Evolutionary conservation across 2,329 filamentous ascomycete genomes (phyloP).

Genomic region (Trichoderma cornu-damae): DNA sequence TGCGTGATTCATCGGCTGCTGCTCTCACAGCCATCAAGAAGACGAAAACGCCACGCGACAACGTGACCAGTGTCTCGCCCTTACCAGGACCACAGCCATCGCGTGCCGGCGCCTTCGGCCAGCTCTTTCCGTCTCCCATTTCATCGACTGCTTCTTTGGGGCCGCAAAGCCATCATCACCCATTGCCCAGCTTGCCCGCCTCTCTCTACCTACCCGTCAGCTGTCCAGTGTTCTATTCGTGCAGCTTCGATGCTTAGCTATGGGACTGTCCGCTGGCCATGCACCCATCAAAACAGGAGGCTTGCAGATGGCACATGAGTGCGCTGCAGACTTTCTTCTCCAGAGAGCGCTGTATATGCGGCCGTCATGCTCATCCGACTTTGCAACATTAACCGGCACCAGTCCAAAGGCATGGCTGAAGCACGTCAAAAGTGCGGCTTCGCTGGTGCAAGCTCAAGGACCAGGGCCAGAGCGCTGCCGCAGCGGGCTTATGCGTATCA

Average conservation of each 20-base stretch:
- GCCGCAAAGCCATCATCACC: background rate
- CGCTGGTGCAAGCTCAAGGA: slow-evolving; percentile 16
- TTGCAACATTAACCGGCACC: slow-evolving; percentile 19
- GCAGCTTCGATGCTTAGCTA: slow-evolving; percentile 20
- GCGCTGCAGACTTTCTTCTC: slow-evolving; percentile 10
- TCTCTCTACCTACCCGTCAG: background rate
- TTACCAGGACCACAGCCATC: slow-evolving; percentile 6
- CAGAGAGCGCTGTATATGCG: slow-evolving; percentile 16
- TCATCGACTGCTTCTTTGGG: slow-evolving; percentile 20
- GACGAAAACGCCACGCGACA: background rate
- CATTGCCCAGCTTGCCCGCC: slow-evolving; percentile 6
- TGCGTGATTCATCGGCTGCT: background rate
- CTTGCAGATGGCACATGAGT: slow-evolving; percentile 19
- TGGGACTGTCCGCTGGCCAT: background rate
- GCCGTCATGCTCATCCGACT: slow-evolving; percentile 22
- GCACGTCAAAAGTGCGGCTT: slow-evolving; percentile 17
- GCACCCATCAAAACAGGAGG: slow-evolving; percentile 14
- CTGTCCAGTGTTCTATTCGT: slow-evolving; percentile 13
- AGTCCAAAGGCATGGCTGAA: slow-evolving; percentile 14
- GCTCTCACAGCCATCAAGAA: background rate
- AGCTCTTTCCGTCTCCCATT: slow-evolving; percentile 20
- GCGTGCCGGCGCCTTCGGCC: slow-evolving; percentile 18
- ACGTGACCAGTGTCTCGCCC: background rate
- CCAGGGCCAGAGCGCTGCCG: slow-evolving; percentile 18
- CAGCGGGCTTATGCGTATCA: slow-evolving; percentile 19